phyloP scores from a whole-genome alignment of 129 eudicot species.

The Erigeron canadensis region DNA sequence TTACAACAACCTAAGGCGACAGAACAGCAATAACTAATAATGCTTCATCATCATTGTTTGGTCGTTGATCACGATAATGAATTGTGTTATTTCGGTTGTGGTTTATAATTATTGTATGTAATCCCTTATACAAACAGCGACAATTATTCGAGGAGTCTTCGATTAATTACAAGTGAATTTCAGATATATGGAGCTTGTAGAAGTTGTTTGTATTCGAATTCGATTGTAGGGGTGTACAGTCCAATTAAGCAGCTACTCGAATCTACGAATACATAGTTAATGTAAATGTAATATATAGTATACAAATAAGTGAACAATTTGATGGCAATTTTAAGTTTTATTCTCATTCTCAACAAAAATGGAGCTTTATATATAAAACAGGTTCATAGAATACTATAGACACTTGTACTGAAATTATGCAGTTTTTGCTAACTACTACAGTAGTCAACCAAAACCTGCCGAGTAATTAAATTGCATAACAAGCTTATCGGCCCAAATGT shows the following conservation, averaged over 20 bases:
- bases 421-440: too few relatives aligned
- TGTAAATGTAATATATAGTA: too few relatives aligned
- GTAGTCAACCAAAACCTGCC: too few relatives aligned
- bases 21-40: slow-evolving; percentile 25
- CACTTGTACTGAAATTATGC: too few relatives aligned
- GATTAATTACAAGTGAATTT: slow-evolving; percentile 27
- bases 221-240: slow-evolving; percentile 26
- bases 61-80: background rate
- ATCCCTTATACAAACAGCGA: background rate
- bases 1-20: slow-evolving; percentile 26
- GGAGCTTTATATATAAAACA: too few relatives aligned
- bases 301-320: too few relatives aligned
- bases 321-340: too few relatives aligned
- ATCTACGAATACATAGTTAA: too few relatives aligned
- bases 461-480: too few relatives aligned
- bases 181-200: slow-evolving; percentile 31
- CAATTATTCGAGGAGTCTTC: background rate
- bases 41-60: slow-evolving; percentile 19
- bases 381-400: too few relatives aligned
- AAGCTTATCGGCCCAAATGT: too few relatives aligned
- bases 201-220: slow-evolving; percentile 7
- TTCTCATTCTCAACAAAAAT: too few relatives aligned
- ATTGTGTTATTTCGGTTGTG: background rate
- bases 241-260: background rate
- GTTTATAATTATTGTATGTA: background rate